Percentiles rank a stretch among this genome's conserved stretches.
These are phyloP conservation scores for Scheffersomyces lignicola DNA, from an alignment of 1,139 yeast species.

Conservation along the genomic window DNA sequence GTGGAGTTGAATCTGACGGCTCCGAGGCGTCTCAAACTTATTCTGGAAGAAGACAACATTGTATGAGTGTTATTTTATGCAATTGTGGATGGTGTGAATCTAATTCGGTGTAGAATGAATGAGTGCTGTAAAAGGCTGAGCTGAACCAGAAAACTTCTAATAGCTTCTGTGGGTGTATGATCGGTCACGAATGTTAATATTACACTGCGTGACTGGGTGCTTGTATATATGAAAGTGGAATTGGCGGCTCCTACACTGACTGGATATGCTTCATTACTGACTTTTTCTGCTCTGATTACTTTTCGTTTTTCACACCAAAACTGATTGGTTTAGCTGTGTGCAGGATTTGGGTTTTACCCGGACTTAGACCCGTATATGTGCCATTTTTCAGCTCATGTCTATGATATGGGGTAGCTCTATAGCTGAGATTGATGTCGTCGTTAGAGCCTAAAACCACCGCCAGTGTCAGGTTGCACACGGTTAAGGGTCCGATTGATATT, in stretches of 20 bases:
- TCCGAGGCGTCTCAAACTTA: conserved; percentile 1
- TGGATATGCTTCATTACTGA: not conserved
- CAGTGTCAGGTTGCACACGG: conserved; percentile 53
- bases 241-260: too few species aligned
- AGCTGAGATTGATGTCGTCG: conserved; percentile 6
- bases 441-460: conserved; percentile 65
- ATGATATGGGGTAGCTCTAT: not conserved
- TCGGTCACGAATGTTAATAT: too few species aligned
- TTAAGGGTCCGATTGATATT: conserved; percentile 59
- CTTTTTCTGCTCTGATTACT: not conserved
- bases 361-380: too few species aligned
- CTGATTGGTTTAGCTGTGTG: conserved; percentile 1
- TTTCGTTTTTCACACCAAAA: not conserved
- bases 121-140: too few species aligned
- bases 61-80: not conserved
- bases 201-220: too few species aligned
- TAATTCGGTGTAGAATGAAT: too few species aligned
- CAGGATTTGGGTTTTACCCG: not conserved
- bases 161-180: too few species aligned
- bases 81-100: not conserved
- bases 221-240: too few species aligned
- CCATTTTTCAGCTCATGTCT: too few species aligned
- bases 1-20: conserved; percentile 5
- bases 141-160: too few species aligned
- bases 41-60: not conserved